These are phyloP conservation scores for Alopecurus myosuroides DNA, from an alignment of 176 grass and related monocot species.

Conservation along the genomic window DNA sequence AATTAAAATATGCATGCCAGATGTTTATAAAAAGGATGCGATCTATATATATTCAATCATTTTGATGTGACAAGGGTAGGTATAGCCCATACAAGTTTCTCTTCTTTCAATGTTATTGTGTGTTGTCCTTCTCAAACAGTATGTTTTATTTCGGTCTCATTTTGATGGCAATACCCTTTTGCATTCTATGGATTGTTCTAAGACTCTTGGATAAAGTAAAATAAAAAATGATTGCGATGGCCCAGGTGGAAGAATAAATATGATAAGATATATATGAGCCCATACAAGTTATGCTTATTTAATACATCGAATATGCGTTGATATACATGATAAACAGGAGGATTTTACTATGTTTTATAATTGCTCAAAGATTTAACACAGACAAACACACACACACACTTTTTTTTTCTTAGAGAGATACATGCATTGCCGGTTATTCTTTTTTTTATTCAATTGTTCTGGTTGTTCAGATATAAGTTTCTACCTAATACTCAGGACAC, in stretches of 20 bases:
- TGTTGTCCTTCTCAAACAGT: neutral
- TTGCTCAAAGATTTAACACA: neutral
- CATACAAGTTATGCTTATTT: neutral
- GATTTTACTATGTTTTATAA: neutral
- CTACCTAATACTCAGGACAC: no score
- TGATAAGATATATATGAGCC: no score
- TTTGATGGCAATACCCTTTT: no score
- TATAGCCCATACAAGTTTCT: neutral
- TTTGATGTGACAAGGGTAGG: neutral
- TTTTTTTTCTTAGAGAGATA: neutral
- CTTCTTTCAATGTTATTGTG: neutral
- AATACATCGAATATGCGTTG: neutral
- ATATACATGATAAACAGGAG: neutral
- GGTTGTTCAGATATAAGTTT: neutral
- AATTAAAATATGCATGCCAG: neutral
- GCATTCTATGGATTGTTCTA: neutral
- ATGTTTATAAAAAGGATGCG: neutral
- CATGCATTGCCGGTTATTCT: neutral
- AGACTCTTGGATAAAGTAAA: neutral
- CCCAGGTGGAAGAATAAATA: no score
- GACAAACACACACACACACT: neutral
- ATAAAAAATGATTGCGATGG: no score
- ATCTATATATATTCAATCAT: neutral
- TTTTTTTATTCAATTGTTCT: neutral
- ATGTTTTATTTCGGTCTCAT: neutral